Base-by-base conservation (phyloP, 1,284 basidiomycete species). In the Ustanciosporium gigantosporum region DNA sequence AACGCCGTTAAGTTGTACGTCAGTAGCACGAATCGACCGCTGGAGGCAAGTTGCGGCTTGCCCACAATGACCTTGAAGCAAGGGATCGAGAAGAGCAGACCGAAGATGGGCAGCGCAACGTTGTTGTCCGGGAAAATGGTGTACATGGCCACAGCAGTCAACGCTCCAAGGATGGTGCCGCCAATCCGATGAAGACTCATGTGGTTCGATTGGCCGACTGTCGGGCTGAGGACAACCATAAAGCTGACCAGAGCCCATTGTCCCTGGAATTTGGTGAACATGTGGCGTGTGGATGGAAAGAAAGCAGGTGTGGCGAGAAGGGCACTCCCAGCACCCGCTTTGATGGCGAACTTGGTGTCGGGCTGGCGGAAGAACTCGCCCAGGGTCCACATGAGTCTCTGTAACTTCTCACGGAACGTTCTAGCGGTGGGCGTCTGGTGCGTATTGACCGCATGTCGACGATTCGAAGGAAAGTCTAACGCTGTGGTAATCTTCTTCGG, bases 211-310 rank as follows among this genome's bases (percentile, higher is more conserved):
- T 74, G 72, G 8, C 72, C 72, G 20, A 74, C 67, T 11, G 72
- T 74, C 6, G 72, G 70, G 20, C 62, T 67, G 9, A 74, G 49
- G 20, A 82, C 85, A 58, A 66, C 89, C 89, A 79, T 61, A 60
- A 73, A 78, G 34, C 90, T 91, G 42, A 97, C 90, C 68, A 97
- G 79, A 2, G 91, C 91, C 93, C 93, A 97, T 78, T 96, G 91
- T 31, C 91, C 91, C 70, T 87, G 84, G 70, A 87, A 92, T 41
- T 85, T 84, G 25, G 89, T 81, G 73, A 95, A 97, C 5, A 85
- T 80, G 2, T 86, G 86, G 21, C 91, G 81, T 1, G 89, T 91
- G 11, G 79, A 67, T 49, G 90, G 87, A 46, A 90, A 87, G 76
- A 92, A 95, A 0, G 91, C 90, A 2, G 91, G 91, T 2, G 87